Percentiles rank a stretch among this genome's conserved stretches.
These are phyloP conservation scores for Kurtzmaniella quercitrusa DNA, from an alignment of 1,139 yeast species.

Conservation along the genomic window DNA sequence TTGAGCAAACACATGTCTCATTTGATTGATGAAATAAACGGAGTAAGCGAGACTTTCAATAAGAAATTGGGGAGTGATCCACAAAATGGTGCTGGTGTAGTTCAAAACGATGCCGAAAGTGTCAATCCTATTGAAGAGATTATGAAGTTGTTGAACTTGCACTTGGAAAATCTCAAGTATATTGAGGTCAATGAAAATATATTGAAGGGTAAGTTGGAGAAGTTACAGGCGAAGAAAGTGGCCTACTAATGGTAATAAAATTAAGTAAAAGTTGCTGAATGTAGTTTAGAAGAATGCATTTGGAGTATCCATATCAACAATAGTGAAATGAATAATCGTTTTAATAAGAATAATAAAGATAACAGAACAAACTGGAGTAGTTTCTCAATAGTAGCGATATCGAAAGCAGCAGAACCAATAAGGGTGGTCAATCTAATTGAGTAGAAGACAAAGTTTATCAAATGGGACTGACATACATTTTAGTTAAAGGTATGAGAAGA, in stretches of 20 bases:
- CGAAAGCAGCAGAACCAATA: too few species aligned
- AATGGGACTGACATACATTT: too few species aligned
- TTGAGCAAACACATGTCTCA: slow-evolving; percentile 74
- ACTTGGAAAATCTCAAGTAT: slow-evolving; percentile 84
- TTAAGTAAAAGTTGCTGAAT: not conserved
- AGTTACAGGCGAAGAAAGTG: slow-evolving; percentile 8
- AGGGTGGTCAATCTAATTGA: too few species aligned
- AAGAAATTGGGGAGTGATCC: slow-evolving; percentile 29
- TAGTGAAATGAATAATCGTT: too few species aligned
- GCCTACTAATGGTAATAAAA: not conserved
- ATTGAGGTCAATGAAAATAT: slow-evolving; percentile 69
- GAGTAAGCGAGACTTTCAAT: slow-evolving; percentile 78
- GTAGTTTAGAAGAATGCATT: not conserved
- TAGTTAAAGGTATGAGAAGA: too few species aligned
- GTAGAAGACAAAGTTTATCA: too few species aligned
- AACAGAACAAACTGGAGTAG: too few species aligned
- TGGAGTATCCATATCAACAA: too few species aligned
- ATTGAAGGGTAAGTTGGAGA: slow-evolving; percentile 62
- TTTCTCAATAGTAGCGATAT: too few species aligned
- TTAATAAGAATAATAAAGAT: too few species aligned
- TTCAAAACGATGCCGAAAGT: slow-evolving; percentile 13
- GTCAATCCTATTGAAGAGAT: slow-evolving; percentile 58
- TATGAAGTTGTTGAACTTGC: slow-evolving; percentile 79
- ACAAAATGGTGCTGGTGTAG: slow-evolving; percentile 16
- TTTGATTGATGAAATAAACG: slow-evolving; percentile 80